Evolutionary conservation across 148 eudicot species (phyloP), one percentile per base, ranked within the genome.

Genomic region (Rhododendron vialii): DNA sequence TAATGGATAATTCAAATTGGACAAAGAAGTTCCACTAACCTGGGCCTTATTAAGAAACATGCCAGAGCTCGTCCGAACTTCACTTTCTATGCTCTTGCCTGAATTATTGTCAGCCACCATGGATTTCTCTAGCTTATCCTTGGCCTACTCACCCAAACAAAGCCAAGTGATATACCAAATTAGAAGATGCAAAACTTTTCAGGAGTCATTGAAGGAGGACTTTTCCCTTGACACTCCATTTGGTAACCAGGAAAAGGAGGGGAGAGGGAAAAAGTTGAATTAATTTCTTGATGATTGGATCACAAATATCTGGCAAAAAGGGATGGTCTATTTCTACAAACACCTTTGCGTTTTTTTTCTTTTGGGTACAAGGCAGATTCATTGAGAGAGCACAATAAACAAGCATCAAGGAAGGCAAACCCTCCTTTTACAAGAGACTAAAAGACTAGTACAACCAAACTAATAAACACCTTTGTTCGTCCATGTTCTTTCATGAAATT

Each of bases 71-170:
- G 99, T 97, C 61, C 98, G 92, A 47, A 92, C 93, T 81, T 90
- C 90, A 73, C 98, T 97, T 77, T 89, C 90, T 77, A 93, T 47
- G 87, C 98, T 94, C 88, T 91, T 89, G 18, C 98, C 99, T 41
- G 94, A 91, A 3, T 93, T 96, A 87, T 93, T 91, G 90, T 95
- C 98, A 76, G 96, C 93, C 86, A 97, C 99, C 99, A 93, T 92
- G 59, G 99, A 95, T 87, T 93, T 93, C 93, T 92, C 89, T 45
- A 97, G 88, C 87, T 93, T 93, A 88, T 90, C 95, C 90, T 89
- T 95, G 10, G 98, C 98, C 99, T 97, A 87, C 48, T 36, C 78
- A 80, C 51, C 30, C 35, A 89, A 83, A 80, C 57, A 85, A 35
- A 59, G 82, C 41, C 69, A 85, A 82, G 59, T 50, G 79, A 59